Evolutionary conservation across 768 basidiomycete species (phyloP), one percentile per base, ranked within the genome.

Genomic region (Calocera viscosa): DNA sequence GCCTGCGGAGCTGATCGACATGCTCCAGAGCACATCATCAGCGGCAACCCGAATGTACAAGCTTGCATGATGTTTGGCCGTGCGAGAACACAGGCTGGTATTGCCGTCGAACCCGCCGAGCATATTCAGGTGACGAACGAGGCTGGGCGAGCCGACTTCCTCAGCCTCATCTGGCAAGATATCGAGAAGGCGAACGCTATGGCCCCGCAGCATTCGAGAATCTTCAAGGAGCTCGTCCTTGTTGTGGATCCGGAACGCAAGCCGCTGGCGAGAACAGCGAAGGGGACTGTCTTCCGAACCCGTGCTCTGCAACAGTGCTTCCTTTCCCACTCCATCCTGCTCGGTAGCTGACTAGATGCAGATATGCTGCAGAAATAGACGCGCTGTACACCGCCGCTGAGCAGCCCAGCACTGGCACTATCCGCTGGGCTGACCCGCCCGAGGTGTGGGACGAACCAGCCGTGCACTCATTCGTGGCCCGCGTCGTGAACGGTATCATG

Each of bases 21-120:
- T 47, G n/a, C 5, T 5, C 8, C 7, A 60, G 82, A 82, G 73
- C 69, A 67, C 12, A 76, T 81, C 33, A 69, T 81, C 19, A 67
- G 68, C 30, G 71, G 72, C 33, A 75, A 79, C 70, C 75, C 77
- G 0, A 72, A 74, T 53, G 72, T 81, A 2, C 38, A 70, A 7
- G 68, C 69, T 32, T 74, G 73, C 8, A 65, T 81, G 39, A 75
- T 81, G 65, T 81, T 81, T 65, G 80, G 80, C 8, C 74, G 77
- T 1, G 79, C 78, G 8, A 78, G 69, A 32, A 12, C 60, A 14
- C 69, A 69, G 17, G 75, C 74, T 43, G 80, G 80, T 1, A 71
- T 81, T 7, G 69, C 81, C 19, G 70, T 82, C 30, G 74, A 79
- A 30, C 80, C 80, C 22, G 60, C 63, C 22, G 26, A 30, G 16